These are phyloP conservation scores for Nyssa sinensis DNA, from an alignment of 148 eudicot genomes.

Conservation along the genomic window DNA sequence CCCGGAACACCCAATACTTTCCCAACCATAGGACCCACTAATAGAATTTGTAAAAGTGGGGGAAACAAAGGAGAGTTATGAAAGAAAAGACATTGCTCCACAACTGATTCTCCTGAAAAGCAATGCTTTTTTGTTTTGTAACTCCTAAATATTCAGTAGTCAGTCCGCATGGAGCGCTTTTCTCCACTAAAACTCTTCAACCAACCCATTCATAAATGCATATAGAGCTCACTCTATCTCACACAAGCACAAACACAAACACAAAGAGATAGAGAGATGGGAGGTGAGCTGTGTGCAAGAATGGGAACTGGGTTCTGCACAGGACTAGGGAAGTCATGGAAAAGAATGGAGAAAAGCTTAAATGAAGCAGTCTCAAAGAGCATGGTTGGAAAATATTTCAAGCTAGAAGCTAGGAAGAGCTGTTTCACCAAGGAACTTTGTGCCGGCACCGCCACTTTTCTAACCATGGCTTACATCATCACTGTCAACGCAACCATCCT, in stretches of 20 bases:
- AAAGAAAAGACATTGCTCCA: too few relatives aligned
- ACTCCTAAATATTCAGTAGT: not conserved
- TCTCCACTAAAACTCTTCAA: not conserved
- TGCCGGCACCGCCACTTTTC: constrained; percentile 79
- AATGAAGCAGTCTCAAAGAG: constrained; percentile 46
- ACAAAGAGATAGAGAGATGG: constrained; percentile 19
- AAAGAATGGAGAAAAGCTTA: constrained; percentile 28
- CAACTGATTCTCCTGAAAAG: too few relatives aligned
- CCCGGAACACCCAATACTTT: too few relatives aligned
- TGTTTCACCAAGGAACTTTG: constrained; percentile 65
- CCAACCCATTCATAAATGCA: not conserved
- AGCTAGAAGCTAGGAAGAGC: constrained; percentile 56
- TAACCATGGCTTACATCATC: constrained; percentile 82
- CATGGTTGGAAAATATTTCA: constrained; percentile 67
- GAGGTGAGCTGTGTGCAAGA: constrained; percentile 27
- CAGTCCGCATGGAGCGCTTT: not conserved
- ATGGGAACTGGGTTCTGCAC: constrained; percentile 13
- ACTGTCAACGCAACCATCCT: constrained; percentile 77
- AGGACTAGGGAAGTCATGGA: constrained; percentile 36
- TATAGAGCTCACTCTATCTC: too few relatives aligned
- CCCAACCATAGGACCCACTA: too few relatives aligned
- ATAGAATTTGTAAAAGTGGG: too few relatives aligned
- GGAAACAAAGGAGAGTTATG: too few relatives aligned
- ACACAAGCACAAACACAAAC: not conserved
- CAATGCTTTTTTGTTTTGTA: constrained; percentile 10